Base-by-base conservation (phyloP, 805 yeast species). In the Brettanomyces nanus region DNA sequence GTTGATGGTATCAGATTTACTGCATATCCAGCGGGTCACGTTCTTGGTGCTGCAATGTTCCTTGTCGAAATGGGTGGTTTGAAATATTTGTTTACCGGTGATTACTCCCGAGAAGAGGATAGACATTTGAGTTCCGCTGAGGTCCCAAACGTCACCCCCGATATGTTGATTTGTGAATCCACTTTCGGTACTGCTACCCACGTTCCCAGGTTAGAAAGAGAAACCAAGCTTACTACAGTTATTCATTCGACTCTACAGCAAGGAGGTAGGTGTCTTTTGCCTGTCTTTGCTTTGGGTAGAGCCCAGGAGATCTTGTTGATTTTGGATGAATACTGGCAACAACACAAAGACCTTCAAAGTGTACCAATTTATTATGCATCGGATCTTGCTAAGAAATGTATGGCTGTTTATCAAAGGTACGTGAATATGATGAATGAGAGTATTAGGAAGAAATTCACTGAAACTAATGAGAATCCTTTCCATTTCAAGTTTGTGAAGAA, bases 1-100 rank as follows among this genome's bases (percentile, higher is more conserved):
- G 84, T 89, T 26, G 94, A 85, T 42, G 98, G 98, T 37, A 80
- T 92, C 40, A 71, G 92, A 53, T 90, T 92, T 65, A 92, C 98
- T 1, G 98, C 98, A 1, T 92, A 82, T 59, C 99, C 90, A 63
- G 99, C 99, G 6, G 99, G 99, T n/a, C 99, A 92, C 69, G 99
- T 92, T 10, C 66, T 92, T 31, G 99, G 99, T 39, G 97, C 98
- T 9, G 96, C 97, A 10, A 92, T 92, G 97, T 92, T 80, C 59
- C 79, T 92, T 47, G 75, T 92, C 35, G 99, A 92, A 59, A 82
- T 92, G 51, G 96, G 95, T 15, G 97, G 97, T 0, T 64, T 90
- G 42, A 84, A 85, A 47, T 70, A 86, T 0, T 59, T 92, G 36
- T 92, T 90, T 56, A 92, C 99, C 0, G 99, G 99, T 40, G 99